phyloP scores from a whole-genome alignment of 805 yeast genomes.

The Starmerella etchellsii region DNA sequence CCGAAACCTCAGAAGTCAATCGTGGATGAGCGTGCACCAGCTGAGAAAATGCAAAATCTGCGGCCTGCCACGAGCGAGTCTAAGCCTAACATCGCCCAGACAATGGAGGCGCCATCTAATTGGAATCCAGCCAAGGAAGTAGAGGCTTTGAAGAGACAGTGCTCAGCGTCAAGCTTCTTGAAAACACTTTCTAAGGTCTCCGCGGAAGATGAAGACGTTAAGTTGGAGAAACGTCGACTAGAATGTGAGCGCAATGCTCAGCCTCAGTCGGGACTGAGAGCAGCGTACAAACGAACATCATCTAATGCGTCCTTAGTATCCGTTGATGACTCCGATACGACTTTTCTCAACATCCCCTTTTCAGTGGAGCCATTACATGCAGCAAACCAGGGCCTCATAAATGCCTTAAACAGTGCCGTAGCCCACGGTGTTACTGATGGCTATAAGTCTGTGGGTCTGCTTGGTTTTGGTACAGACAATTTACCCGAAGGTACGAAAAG shows the following conservation, averaged over 20 bases:
- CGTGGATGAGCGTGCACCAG: conserved; percentile 18
- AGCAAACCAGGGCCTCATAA: conserved; percentile 81
- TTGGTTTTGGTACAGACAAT: conserved; percentile 82
- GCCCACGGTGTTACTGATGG: conserved; percentile 27
- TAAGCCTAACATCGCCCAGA: neutral
- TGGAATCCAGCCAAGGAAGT: conserved; percentile 1
- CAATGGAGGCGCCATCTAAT: neutral
- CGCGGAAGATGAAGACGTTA: conserved; percentile 13
- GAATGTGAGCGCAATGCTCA: neutral
- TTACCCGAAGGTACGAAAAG: conserved; percentile 45
- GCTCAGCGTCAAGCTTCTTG: neutral
- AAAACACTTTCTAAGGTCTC: neutral
- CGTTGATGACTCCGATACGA: conserved; percentile 1
- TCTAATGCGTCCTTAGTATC: conserved; percentile 5
- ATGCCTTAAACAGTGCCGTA: conserved; percentile 58
- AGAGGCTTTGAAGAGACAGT: conserved; percentile 1
- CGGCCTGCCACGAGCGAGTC: neutral
- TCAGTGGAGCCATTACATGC: conserved; percentile 49
- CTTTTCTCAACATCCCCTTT: conserved; percentile 24
- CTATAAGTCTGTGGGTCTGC: conserved; percentile 74
- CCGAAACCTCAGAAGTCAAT: conserved; percentile 16
- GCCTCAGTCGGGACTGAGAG: too few relatives aligned
- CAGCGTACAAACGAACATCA: conserved; percentile 2
- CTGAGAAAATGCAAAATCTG: neutral
- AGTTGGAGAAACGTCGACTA: conserved; percentile 8